Base-by-base conservation (phyloP, 495 filamentous ascomycete species). In the Chaetomium cochliodes region DNA sequence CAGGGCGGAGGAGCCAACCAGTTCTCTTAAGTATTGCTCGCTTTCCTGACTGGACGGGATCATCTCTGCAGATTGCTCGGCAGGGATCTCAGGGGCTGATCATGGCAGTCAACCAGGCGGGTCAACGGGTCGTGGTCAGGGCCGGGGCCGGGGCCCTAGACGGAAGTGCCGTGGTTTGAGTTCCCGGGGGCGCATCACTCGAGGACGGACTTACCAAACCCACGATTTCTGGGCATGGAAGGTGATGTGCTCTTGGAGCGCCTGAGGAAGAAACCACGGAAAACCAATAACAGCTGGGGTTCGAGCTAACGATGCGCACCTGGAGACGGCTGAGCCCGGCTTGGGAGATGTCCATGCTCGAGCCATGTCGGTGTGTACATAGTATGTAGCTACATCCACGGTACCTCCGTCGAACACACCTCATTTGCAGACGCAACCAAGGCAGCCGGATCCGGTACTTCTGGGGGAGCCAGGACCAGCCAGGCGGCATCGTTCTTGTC, bases 81-180 rank as follows among this genome's bases (percentile, higher is more conserved):
- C 71, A 73, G 65, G 73, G 73, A 70, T 74, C 60, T 46, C 60
- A 70, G 58, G 56, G 73, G 67, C 61, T 66, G 68, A 71, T 67
- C 58, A 64, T 62, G 68, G 62, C 71, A 70, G 68, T 70, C 71
- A 64, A 69, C 64, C 59, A 60, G 64, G 68, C 73, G 68, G 73
- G 69, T 70, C 64, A 69, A 70, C 73, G 71, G 71, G 58, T 44
- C 50, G 6, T 39, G 62, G 64, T 65, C 68, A 62, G 63, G 68
- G 62, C 69, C 60, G 64, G 71, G 42, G 49, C 37, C 69, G 58
- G 64, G 71, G 42, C 42, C 37, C 25, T 28, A 49, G 58, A 52
- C 60, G 55, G 25, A 70, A 65, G 53, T 69, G 65, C 65, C 57
- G 61, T 68, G 64, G 58, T 60, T 53, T 26, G 50, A 56, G 37